phyloP scores from a whole-genome alignment of 805 yeast species.

The Tetrapisispora nanseiensis region DNA sequence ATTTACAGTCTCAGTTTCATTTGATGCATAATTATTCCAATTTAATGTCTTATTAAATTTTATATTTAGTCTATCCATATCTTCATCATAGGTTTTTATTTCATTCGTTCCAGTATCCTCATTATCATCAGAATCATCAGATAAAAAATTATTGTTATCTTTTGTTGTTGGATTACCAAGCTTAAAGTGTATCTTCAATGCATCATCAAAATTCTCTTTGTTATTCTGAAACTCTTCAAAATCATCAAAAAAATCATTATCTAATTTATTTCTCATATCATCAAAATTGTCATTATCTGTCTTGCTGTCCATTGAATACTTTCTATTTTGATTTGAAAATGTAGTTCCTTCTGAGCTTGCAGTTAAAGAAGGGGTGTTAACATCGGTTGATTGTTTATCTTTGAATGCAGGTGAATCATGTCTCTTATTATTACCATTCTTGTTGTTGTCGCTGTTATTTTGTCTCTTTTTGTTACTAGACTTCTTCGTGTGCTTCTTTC shows the following conservation, averaged over 20 bases:
- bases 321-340: constrained; percentile 15
- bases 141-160: neutral
- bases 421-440: no score
- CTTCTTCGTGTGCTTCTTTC: constrained; percentile 3
- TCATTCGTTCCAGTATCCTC: neutral
- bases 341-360: constrained; percentile 25
- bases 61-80: neutral
- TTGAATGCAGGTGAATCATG: neutral
- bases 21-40: neutral
- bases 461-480: constrained; percentile 6
- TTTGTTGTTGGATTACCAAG: constrained; percentile 1
- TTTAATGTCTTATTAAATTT: neutral
- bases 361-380: constrained; percentile 16
- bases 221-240: constrained; percentile 23
- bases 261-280: constrained; percentile 14
- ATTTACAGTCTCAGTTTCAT: neutral
- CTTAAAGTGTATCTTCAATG: constrained; percentile 15
- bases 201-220: constrained; percentile 21
- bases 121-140: neutral
- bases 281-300: constrained; percentile 6
- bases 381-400: neutral
- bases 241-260: constrained; percentile 20
- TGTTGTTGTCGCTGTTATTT: no score
- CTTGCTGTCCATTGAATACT: neutral
- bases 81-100: neutral